Percentiles rank a stretch among this genome's conserved stretches.
phyloP scores from a whole-genome alignment of 768 basidiomycete species.

The Tulasnella sp. region DNA sequence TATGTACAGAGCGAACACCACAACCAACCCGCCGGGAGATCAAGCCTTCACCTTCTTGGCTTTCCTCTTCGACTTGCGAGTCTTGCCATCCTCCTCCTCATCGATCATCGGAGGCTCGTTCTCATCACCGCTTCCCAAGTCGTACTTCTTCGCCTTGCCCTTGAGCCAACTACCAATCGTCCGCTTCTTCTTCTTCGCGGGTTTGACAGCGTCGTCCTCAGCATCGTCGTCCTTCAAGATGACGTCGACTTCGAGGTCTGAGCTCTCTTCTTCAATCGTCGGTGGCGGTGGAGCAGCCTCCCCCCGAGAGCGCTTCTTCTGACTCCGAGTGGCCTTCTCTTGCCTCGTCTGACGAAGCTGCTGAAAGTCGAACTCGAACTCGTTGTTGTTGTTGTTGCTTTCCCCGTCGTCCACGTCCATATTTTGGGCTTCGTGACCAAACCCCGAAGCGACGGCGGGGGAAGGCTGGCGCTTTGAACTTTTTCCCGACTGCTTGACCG shows the following conservation, averaged over 20 bases:
- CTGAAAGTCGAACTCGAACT: background rate
- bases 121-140: constrained; percentile 4
- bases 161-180: background rate
- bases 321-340: background rate
- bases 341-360: background rate
- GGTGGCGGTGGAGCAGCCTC: background rate
- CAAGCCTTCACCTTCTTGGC: background rate
- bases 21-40: background rate
- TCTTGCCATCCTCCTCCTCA: background rate
- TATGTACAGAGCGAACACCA: background rate
- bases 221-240: constrained; percentile 26
- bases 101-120: background rate
- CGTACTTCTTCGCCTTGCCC: background rate
- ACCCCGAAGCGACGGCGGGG: background rate
- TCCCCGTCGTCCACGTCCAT: background rate
- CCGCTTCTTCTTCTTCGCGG: constrained; percentile 6
- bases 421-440: background rate
- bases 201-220: background rate
- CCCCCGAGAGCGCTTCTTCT: background rate
- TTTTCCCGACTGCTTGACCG: background rate
- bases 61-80: constrained; percentile 3
- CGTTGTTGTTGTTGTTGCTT: background rate
- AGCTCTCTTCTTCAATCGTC: background rate
- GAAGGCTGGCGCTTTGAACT: background rate
- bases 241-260: background rate